Evolutionary conservation across 345 rosid species (phyloP).

Genomic region (Aquilaria malaccensis): DNA sequence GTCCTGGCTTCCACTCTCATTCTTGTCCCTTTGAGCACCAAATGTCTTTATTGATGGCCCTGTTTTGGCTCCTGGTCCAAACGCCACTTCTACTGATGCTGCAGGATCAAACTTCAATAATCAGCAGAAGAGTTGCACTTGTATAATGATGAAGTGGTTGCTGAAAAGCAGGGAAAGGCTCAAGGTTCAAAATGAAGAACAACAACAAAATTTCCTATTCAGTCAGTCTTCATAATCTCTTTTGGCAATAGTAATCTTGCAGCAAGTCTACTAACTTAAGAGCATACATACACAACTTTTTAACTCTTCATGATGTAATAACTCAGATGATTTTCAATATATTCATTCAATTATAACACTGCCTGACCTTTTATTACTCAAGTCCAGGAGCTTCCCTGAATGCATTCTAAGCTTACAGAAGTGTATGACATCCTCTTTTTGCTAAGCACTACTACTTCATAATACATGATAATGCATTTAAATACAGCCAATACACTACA

Average conservation of each 20-base stretch:
- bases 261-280: no score
- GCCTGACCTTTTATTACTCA: background rate
- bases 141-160: no score
- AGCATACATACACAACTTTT: no score
- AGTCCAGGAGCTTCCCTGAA: background rate
- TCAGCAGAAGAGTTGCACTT: background rate
- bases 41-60: slow-evolving; percentile 27
- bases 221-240: background rate
- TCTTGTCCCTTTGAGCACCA: slow-evolving; percentile 22
- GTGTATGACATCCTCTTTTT: background rate
- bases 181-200: background rate
- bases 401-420: background rate
- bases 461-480: background rate
- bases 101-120: slow-evolving; percentile 18
- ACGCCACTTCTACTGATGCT: slow-evolving; percentile 45
- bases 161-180: background rate
- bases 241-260: background rate
- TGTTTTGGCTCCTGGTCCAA: slow-evolving; percentile 35
- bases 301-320: background rate
- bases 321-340: background rate
- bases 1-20: slow-evolving; percentile 18
- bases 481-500: background rate
- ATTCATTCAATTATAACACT: background rate
- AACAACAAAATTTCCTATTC: background rate
- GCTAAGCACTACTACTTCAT: background rate